Base-by-base conservation (phyloP, 2,329 filamentous ascomycete species). In the Phyllachora maydis region DNA sequence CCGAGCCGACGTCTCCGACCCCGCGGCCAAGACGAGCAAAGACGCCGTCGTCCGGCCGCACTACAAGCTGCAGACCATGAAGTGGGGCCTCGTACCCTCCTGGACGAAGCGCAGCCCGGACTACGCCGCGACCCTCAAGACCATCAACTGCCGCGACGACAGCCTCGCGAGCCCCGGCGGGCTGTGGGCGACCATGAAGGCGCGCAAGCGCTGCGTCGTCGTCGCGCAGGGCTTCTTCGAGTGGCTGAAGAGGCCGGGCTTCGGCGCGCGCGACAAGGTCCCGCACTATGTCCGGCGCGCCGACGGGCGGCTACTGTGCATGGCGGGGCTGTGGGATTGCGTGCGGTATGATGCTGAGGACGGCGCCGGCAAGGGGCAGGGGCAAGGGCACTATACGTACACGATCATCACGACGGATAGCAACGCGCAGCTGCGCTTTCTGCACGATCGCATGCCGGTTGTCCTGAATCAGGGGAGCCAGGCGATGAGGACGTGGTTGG, bases 391-490 rank as follows among this genome's bases (percentile, higher is more conserved):
- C 4, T 93, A 85, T 43, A 90, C 81, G 0, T 98, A 92, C 46
- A 85, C 83, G 2, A 68, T 98, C 41, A 85, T 95, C 43, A 98
- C 88, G 1, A 95, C 85, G 2, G 64, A 73, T 29, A 77, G 81
- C 6, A 92, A 85, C 38, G 56, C 70, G 31, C 75, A 85, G 42
- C 56, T 95, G 23, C 69, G 59, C 14, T 95, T 92, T 34, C 55
- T 98, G 11, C 88, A 98, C 42, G 75, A 91, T 39, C 71, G 88
- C 10, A 98, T 98, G 88, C 88, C 88, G 0, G 85, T 92, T 5
- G 77, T 95, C 15, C 46, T 98, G 1, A 71, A 93, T 5, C 68
- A 76, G 4, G 69, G 68, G 4, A 79, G 73, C 1, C 6, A 17
- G 6, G 62, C 56, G 8, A 56, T 92, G 39, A 60, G 53, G 25